Conservation (phyloP, 805 yeast genomes). For the Tetrapisispora arboricola region DNA sequence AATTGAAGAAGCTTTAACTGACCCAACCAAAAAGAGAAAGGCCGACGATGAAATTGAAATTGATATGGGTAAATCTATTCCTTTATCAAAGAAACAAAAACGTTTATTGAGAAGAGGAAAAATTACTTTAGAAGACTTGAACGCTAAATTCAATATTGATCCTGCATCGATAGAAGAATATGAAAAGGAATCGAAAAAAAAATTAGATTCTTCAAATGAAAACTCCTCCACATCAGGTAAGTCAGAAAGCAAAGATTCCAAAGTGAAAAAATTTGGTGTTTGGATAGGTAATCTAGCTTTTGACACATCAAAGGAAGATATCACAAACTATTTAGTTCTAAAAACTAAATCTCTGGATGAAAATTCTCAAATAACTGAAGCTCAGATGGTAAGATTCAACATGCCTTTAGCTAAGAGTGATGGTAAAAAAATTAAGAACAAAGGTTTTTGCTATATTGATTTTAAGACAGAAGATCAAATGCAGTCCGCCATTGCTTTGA, state of each 20-base stretch:
- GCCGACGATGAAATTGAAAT: slow-evolving; percentile 53
- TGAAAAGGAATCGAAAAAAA: slow-evolving; percentile 32
- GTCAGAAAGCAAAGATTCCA: slow-evolving; percentile 19
- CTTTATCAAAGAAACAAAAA: slow-evolving; percentile 85
- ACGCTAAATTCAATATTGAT: slow-evolving; percentile 32
- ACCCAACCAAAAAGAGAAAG: slow-evolving; percentile 30
- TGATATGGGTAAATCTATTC: slow-evolving; percentile 59
- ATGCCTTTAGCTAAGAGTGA: slow-evolving; percentile 59
- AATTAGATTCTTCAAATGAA: slow-evolving; percentile 28
- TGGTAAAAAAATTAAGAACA: slow-evolving; percentile 42
- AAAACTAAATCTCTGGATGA: slow-evolving; percentile 40
- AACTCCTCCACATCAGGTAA: slow-evolving; percentile 21
- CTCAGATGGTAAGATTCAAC: slow-evolving; percentile 64
- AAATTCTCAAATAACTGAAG: slow-evolving; percentile 36
- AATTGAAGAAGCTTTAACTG: slow-evolving; percentile 26
- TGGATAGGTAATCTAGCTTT: slow-evolving; percentile 93
- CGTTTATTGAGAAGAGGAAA: slow-evolving; percentile 76
- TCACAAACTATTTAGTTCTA: slow-evolving; percentile 50
- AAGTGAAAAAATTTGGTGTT: slow-evolving; percentile 52
- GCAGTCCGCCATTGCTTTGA: slow-evolving; percentile 49
- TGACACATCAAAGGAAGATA: slow-evolving; percentile 69
- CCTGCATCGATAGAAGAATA: slow-evolving; percentile 28
- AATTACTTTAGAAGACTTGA: slow-evolving; percentile 46
- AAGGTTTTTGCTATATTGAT: slow-evolving; percentile 90
- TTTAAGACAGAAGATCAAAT: slow-evolving; percentile 53